These are phyloP conservation scores for Lodderomyces theae DNA, from an alignment of 1,139 yeast species.

Conservation along the genomic window DNA sequence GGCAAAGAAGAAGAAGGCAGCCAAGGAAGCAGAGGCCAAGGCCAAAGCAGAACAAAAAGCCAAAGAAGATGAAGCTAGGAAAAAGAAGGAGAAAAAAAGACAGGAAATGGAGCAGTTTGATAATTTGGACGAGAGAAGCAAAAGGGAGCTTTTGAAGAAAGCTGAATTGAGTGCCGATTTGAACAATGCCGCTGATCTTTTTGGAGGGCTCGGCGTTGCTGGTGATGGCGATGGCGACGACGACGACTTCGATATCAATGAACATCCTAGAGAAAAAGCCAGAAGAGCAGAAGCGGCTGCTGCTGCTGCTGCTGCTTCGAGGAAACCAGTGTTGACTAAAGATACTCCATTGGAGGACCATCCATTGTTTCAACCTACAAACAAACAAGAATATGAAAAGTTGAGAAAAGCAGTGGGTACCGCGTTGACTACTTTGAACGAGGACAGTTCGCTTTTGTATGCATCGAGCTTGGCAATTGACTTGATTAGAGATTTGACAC, in stretches of 20 bases:
- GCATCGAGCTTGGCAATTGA: constrained; percentile 78
- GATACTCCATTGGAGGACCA: constrained; percentile 71
- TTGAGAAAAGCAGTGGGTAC: constrained; percentile 77
- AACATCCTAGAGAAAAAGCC: constrained; percentile 67
- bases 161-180: constrained; percentile 85
- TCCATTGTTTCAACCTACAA: constrained; percentile 77
- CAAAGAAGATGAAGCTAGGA: constrained; percentile 40
- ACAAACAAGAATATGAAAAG: constrained; percentile 79
- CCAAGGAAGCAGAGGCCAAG: constrained; percentile 43
- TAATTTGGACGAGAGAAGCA: constrained; percentile 59
- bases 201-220: constrained; percentile 79
- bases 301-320: constrained; percentile 39
- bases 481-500: constrained; percentile 77
- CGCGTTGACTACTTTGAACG: constrained; percentile 61
- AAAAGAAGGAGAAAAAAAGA: constrained; percentile 37
- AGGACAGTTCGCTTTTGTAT: constrained; percentile 64
- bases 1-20: constrained; percentile 42
- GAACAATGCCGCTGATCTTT: constrained; percentile 88
- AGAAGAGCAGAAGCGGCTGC: constrained; percentile 45
- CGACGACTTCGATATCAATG: constrained; percentile 34
- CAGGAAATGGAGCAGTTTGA: constrained; percentile 52
- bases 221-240: constrained; percentile 33
- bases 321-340: constrained; percentile 45
- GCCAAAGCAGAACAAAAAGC: constrained; percentile 39
- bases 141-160: constrained; percentile 68